These are phyloP conservation scores for Termitomyces sp. DNA, from an alignment of 768 basidiomycete species.

Conservation along the genomic window DNA sequence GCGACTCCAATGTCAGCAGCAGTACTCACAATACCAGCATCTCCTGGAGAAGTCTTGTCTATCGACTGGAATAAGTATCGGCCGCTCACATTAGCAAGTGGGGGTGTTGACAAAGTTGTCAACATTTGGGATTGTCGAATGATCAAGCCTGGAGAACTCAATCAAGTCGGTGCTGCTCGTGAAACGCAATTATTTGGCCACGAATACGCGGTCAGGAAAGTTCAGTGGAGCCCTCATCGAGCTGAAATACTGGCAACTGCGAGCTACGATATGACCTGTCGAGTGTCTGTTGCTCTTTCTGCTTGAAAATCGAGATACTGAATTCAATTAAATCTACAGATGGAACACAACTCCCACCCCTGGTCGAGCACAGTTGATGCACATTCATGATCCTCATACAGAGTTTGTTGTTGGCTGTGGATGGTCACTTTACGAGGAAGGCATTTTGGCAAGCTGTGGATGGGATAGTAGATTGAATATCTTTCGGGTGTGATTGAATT, in stretches of 20 bases:
- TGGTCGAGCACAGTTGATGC: conserved; percentile 46
- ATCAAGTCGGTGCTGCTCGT: conserved; percentile 65
- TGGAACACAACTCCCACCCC: conserved; percentile 65
- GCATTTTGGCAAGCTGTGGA: conserved; percentile 80
- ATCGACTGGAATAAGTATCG: conserved; percentile 94
- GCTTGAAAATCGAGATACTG: background rate
- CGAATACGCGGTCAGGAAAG: conserved; percentile 85
- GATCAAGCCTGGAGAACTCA: conserved; percentile 52
- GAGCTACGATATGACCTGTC: conserved; percentile 94
- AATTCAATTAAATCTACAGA: conserved; percentile 28
- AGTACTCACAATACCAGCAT: conserved; percentile 73
- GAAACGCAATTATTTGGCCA: conserved; percentile 73
- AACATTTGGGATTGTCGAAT: conserved; percentile 88
- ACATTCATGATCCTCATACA: conserved; percentile 84
- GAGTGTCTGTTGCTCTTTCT: conserved; percentile 55
- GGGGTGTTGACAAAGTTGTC: conserved; percentile 70
- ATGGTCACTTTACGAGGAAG: conserved; percentile 92
- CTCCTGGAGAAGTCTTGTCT: conserved; percentile 71
- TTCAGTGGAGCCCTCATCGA: conserved; percentile 85
- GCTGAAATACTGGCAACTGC: conserved; percentile 62
- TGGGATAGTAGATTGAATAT: conserved; percentile 88
- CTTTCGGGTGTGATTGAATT: conserved; percentile 43
- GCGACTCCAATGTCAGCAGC: conserved; percentile 65
- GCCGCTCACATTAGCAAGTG: conserved; percentile 70
- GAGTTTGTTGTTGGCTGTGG: conserved; percentile 91